A percentile compares a stretch with the other conserved stretches of the same genome.
Conservation (phyloP, 2,329 filamentous ascomycete genomes). For the Metarhizium album region DNA sequence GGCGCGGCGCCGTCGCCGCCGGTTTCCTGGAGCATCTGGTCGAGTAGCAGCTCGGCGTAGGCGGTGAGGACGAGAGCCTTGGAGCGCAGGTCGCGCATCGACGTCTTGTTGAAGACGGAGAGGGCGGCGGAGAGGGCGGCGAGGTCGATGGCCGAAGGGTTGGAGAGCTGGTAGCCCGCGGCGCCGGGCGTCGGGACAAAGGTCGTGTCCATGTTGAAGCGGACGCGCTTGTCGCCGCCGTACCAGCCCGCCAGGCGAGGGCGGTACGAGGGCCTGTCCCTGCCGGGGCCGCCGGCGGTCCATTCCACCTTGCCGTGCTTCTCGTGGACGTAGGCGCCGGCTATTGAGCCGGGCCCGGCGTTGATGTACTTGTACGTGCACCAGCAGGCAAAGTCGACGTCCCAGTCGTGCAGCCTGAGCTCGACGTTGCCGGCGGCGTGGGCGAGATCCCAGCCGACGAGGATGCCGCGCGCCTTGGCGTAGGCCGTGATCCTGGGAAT, state of each 20-base stretch:
- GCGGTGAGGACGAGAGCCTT: slow-evolving; percentile 65
- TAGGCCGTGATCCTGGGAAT: slow-evolving; percentile 68
- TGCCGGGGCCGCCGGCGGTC: slow-evolving; percentile 24
- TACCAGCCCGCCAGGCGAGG: slow-evolving; percentile 77
- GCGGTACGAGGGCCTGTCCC: slow-evolving; percentile 35
- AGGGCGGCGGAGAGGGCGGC: slow-evolving; percentile 64
- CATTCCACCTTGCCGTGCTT: slow-evolving; percentile 49
- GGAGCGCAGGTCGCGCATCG: slow-evolving; percentile 55
- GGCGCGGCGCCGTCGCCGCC: slow-evolving; percentile 14
- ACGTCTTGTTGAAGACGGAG: slow-evolving; percentile 61
- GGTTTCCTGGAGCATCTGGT: slow-evolving; percentile 27
- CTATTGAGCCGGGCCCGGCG: slow-evolving; percentile 71
- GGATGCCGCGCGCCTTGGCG: slow-evolving; percentile 59
- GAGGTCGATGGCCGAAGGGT: slow-evolving; percentile 68
- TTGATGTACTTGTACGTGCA: slow-evolving; percentile 95
- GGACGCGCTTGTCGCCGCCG: slow-evolving; percentile 63
- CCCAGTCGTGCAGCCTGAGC: slow-evolving; percentile 72
- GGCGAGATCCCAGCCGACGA: slow-evolving; percentile 80
- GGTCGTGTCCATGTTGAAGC: slow-evolving; percentile 75
- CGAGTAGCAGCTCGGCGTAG: slow-evolving; percentile 62
- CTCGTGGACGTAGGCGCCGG: slow-evolving; percentile 71
- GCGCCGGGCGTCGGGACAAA: slow-evolving; percentile 73
- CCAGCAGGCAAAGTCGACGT: slow-evolving; percentile 86
- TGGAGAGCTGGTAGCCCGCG: slow-evolving; percentile 74
- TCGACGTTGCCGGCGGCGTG: slow-evolving; percentile 80